Evolutionary conservation across 78 protist species (phyloP), one percentile per base, ranked within the genome.

Genomic region (Salpingoeca rosetta): DNA sequence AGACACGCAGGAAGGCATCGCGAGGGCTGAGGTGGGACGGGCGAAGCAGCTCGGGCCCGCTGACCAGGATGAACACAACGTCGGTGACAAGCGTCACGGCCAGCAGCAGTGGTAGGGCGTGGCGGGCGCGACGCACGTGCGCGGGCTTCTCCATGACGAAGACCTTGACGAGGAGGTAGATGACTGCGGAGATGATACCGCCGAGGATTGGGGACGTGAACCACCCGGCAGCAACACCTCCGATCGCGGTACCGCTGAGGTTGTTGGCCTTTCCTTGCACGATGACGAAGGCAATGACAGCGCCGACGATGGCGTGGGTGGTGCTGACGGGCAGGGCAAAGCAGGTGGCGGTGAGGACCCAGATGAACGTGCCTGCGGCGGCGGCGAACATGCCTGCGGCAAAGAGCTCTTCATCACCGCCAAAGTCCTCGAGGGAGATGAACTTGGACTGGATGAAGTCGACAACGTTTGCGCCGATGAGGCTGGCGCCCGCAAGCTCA

Each of bases 241-340:
- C 83, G 12, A 81, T 35, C 35, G 26, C 51, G 35, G 11, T 17
- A 27, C 83, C 37, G 25, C n/a, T 25, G 0, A 81, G 57, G 27
- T 24, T 24, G 27, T 0, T 44, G 0, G 44, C 42, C n/a, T 17
- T 7, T 7, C 65, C 65, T 17, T 51, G 31, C 31, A 17, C 83
- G 31, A 85, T 41, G 36, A 31, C 84, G 25, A 78, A 1, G 28
- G 78, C 80, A 22, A 80, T 40, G 76, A 86, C 27, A 31, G 74
- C 76, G 37, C 84, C 75, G 77, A 86, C 40, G 38, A 86, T 40
- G 81, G 74, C 76, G 51, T 86, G 81, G 26, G 84, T 80, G 43
- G 88, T 81, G 28, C 45, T n/a, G 65, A 81, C 51, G 35, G 88
- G 88, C 56, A 65, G 1, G 35, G 76, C 80, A 39, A 31, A 36